phyloP scores from a whole-genome alignment of 2,329 filamentous ascomycete species.

The Aureobasidium namibiae region DNA sequence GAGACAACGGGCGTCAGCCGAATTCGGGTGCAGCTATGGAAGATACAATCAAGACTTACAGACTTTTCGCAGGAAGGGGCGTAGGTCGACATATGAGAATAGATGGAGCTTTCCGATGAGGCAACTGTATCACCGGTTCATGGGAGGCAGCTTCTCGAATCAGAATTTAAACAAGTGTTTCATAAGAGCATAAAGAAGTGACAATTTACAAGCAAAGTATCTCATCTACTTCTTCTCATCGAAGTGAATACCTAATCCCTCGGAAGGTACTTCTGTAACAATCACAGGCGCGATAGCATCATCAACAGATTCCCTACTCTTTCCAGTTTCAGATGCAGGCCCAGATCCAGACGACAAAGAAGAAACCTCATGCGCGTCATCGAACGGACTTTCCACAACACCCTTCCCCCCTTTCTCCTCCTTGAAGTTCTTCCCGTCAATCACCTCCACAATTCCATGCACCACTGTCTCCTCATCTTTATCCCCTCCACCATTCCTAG shows the following conservation, averaged over 20 bases:
- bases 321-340: not conserved
- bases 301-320: not conserved
- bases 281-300: not conserved
- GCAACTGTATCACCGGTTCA: too few relatives aligned
- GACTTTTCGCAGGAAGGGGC: too few relatives aligned
- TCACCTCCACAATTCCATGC: not conserved
- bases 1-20: too few relatives aligned
- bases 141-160: too few relatives aligned
- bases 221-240: not conserved
- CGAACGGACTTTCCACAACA: not conserved
- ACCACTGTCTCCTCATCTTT: slow-evolving; percentile 3
- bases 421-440: not conserved
- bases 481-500: not conserved
- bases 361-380: not conserved
- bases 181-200: too few relatives aligned
- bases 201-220: not conserved
- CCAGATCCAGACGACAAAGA: not conserved
- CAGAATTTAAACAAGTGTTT: too few relatives aligned
- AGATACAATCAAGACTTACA: too few relatives aligned
- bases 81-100: too few relatives aligned
- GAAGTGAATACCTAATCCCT: not conserved
- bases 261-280: not conserved
- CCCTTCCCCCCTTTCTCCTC: not conserved
- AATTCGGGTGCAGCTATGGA: too few relatives aligned
- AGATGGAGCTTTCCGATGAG: too few relatives aligned